Evolutionary conservation across 345 rosid species (phyloP).

Genomic region (Ceriops zippeliana): DNA sequence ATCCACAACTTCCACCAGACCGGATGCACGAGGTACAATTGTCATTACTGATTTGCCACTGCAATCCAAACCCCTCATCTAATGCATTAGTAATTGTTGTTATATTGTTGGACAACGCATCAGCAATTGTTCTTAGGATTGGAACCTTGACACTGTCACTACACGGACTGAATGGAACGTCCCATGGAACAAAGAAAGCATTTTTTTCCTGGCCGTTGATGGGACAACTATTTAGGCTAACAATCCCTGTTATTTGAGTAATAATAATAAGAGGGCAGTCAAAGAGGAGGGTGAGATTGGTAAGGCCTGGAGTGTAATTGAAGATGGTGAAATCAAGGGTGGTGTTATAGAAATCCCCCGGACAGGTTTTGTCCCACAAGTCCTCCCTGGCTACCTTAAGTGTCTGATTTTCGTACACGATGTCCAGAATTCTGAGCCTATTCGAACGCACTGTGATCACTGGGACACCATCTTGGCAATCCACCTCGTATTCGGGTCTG

Average conservation of each 20-base stretch:
- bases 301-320: not conserved
- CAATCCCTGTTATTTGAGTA: not conserved
- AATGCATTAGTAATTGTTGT: not conserved
- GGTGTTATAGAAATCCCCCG: not conserved
- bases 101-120: slow-evolving; percentile 1
- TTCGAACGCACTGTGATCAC: slow-evolving; percentile 9
- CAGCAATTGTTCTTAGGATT: slow-evolving; percentile 11
- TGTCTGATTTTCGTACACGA: not conserved
- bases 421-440: slow-evolving; percentile 13
- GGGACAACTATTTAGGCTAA: not conserved
- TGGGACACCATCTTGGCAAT: slow-evolving; percentile 13
- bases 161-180: not conserved
- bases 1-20: slow-evolving; percentile 19
- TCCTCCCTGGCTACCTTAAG: slow-evolving; percentile 27
- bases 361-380: slow-evolving; percentile 9
- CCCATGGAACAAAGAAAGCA: not conserved
- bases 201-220: not conserved
- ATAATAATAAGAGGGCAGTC: not conserved
- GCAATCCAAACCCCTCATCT: slow-evolving; percentile 21
- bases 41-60: slow-evolving; percentile 1
- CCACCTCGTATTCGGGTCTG: slow-evolving; percentile 21
- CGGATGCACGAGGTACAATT: slow-evolving; percentile 9
- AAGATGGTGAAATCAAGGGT: slow-evolving; percentile 9
- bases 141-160: slow-evolving; percentile 15
- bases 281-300: slow-evolving; percentile 13